Base-by-base conservation (phyloP, 1,139 yeast species). In the Yamadazyma trypodendri region DNA sequence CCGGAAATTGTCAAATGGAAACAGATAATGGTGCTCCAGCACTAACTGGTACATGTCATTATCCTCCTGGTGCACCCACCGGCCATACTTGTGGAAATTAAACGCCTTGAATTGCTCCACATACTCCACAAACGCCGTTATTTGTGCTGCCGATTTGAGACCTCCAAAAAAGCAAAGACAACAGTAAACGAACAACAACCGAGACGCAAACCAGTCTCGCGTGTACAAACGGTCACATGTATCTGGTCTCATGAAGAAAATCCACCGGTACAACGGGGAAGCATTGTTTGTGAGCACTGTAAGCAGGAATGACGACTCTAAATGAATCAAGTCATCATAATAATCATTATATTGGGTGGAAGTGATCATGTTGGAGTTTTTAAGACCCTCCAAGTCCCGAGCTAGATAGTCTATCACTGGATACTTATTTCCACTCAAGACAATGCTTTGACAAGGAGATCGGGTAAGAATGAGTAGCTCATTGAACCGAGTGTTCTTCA, bases 201-300 rank as follows among this genome's bases (percentile, higher is more conserved):
- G 50, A 11, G 58, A 39, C 0, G 65, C 62, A 37, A 56, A 55
- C 33, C 44, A 55, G 35, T 59, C 42, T 23, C 46, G 37, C 2
- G 31, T 27, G 22, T 55, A 45, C 8, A 59, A 42, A 37, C 50
- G 29, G 2, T 41, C 34, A 22, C 35, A 38, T 24, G 54, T 45
- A 1, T 39, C 46, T 2, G 39, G 40, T 2, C 40, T 41, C 11
- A 55, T 18, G 6, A 51, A 18, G 4, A 60, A 44, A 12, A 60
- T 32, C 61, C 65, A 60, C 25, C 56, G 43, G 41, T 51, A 60
- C 3, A 64, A 30, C 2, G 64, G 30, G 9, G 35, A 17, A 4
- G 36, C 36, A 36, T 43, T 44, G 7, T 42, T 40, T 8, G n/a
- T n/a, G 7, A 15, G 13, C 1, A 42, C 30, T 5, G 45, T 34